Percentiles rank a stretch among this genome's conserved stretches.
phyloP scores from a whole-genome alignment of 2,329 filamentous ascomycete genomes.

The Cryphonectria japonica region DNA sequence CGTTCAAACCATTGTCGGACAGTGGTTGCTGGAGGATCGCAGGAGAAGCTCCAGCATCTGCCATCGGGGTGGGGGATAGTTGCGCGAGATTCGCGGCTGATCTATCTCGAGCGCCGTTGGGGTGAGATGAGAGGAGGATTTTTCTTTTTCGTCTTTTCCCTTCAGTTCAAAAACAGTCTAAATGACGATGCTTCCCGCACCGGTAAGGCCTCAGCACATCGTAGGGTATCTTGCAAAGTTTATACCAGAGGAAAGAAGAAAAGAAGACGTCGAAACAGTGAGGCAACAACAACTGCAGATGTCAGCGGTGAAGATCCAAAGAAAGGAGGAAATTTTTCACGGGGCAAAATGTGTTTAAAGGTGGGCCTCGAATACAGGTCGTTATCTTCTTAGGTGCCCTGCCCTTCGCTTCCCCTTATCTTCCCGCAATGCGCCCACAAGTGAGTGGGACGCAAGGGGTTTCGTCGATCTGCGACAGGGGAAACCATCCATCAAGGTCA shows the following conservation, averaged over 20 bases:
- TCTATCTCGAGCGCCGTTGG: conserved; percentile 3
- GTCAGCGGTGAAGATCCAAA: conserved; percentile 15
- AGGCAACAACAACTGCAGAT: neutral
- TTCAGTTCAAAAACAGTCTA: neutral
- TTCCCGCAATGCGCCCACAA: neutral
- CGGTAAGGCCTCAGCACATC: conserved; percentile 29
- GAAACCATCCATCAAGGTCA: neutral
- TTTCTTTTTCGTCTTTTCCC: neutral
- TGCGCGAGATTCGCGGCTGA: conserved; percentile 18
- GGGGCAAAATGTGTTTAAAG: conserved; percentile 17
- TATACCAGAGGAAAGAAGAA: neutral
- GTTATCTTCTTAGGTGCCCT: conserved; percentile 20
- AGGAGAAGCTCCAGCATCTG: conserved; percentile 23
- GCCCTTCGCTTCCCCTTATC: conserved; percentile 5
- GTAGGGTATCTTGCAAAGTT: conserved; percentile 11
- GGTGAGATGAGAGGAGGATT: neutral
- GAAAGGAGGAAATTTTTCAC: conserved; percentile 24
- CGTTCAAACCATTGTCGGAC: conserved; percentile 25
- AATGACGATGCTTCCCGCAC: conserved; percentile 29
- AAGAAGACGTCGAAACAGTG: neutral
- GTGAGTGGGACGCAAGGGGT: neutral
- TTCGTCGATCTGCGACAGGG: neutral
- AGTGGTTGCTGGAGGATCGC: conserved; percentile 21
- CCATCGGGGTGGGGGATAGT: conserved; percentile 26
- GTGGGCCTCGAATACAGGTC: conserved; percentile 18